These are phyloP conservation scores for Kregervanrija delftensis DNA, from an alignment of 805 yeast genomes.

Conservation along the genomic window DNA sequence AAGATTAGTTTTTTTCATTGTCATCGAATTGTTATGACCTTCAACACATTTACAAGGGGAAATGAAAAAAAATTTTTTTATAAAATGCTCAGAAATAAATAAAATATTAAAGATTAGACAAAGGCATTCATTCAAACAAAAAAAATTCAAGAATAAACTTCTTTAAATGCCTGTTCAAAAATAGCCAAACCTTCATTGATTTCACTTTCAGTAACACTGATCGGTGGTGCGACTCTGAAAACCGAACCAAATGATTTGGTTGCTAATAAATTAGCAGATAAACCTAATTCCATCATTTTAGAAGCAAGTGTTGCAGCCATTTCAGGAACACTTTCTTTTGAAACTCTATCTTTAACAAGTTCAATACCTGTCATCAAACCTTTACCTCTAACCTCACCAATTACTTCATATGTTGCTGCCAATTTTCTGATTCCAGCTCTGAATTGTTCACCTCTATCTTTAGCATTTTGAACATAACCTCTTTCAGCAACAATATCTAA, in stretches of 20 bases:
- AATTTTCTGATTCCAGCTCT: constrained; percentile 20
- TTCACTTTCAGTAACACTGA: constrained; percentile 18
- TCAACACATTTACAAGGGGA: too few relatives aligned
- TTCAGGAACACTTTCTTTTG: constrained; percentile 36
- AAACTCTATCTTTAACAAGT: constrained; percentile 36
- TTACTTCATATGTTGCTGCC: constrained; percentile 22
- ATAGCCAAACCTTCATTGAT: constrained; percentile 14
- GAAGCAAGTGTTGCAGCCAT: constrained; percentile 10
- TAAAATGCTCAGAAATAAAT: too few relatives aligned
- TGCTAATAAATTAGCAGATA: constrained; percentile 24
- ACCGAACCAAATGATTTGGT: constrained; percentile 30
- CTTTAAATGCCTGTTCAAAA: constrained; percentile 13
- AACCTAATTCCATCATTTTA: constrained; percentile 14
- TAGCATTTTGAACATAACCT: constrained; percentile 20
- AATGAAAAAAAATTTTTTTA: too few relatives aligned
- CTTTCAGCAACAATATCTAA: constrained; percentile 24
- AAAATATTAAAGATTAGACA: too few relatives aligned
- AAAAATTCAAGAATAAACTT: constrained; percentile 2
- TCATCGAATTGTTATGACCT: too few relatives aligned
- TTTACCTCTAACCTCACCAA: constrained; percentile 45
- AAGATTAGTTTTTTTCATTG: too few relatives aligned
- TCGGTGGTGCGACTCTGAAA: constrained; percentile 32
- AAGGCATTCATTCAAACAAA: too few relatives aligned
- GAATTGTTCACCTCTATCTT: constrained; percentile 22
- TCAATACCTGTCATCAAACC: constrained; percentile 50